Evolutionary conservation across 2,329 filamentous ascomycete genomes (phyloP), one percentile per base, ranked within the genome.

Genomic region (Shiraia bambusicola): DNA sequence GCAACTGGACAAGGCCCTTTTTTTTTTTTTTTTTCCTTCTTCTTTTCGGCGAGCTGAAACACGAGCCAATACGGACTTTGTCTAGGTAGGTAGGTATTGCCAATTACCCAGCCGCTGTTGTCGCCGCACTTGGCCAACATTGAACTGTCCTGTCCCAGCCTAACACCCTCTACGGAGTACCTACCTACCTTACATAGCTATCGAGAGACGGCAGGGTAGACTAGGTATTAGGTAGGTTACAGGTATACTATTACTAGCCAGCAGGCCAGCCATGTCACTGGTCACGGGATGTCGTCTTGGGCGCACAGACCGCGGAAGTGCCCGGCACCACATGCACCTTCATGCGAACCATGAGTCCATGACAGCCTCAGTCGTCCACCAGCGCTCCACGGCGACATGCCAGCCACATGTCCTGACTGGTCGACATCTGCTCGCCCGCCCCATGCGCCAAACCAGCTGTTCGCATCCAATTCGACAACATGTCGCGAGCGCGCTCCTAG

Each of bases 261-360:
- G n/a, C n/a, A n/a, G 26, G 42, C 32, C 36, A 44, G n/a, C n/a
- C n/a, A 47, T 47, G 45, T 46, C 39, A 40, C 47, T 38, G 27
- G 35, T 63, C 56, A 63, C 54, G 52, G 54, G 63, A 58, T 22
- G 48, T 49, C 42, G 45, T n/a, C n/a, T n/a, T n/a, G n/a, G n/a
- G 36, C 49, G 44, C 47, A 56, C 52, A 43, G 54, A 34, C 49
- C 53, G 47, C 57, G 47, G 49, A 50, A 53, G 45, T 52, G 45
- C 46, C 50, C 57, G 50, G 47, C 42, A 45, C 41, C 35, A 47
- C 42, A 56, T 37, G 34, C 48, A 42, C 42, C 47, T 41, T 54
- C 57, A 65, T 67, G 61, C 65, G 63, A 65, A 65, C 63, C 43
- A 49, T 58, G 54, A 49, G 64, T 65, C 63, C 43, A 49, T 58